Conservation (phyloP, 345 rosid species). For the Ricinus communis region DNA sequence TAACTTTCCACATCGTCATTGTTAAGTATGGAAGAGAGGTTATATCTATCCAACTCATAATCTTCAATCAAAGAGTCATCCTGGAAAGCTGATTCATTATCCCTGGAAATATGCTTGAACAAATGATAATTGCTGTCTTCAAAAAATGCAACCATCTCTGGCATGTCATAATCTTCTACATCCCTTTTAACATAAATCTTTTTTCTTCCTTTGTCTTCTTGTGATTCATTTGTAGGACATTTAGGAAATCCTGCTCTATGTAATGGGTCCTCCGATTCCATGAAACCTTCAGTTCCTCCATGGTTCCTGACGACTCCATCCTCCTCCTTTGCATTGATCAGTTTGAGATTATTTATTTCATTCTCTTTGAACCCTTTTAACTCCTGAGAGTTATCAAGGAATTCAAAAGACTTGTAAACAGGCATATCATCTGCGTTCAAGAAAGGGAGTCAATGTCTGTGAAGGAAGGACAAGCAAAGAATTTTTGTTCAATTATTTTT, state of each 20-base stretch:
- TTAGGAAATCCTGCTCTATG: neutral
- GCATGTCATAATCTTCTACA: conserved; percentile 12
- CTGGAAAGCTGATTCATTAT: conserved; percentile 10
- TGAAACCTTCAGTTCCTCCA: neutral
- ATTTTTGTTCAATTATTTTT: no score
- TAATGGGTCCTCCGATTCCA: conserved; percentile 1
- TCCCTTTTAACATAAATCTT: conserved; percentile 1
- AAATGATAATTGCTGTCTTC: conserved; percentile 24
- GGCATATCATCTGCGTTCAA: conserved; percentile 3
- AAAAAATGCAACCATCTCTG: conserved; percentile 36
- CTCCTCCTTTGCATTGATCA: neutral
- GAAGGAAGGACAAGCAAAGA: no score
- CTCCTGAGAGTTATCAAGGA: conserved; percentile 17
- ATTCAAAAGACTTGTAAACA: conserved; percentile 22
- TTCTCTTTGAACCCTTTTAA: conserved; percentile 11
- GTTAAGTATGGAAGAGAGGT: conserved; percentile 3
- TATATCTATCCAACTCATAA: conserved; percentile 8
- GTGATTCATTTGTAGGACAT: conserved; percentile 3
- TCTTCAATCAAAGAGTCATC: conserved; percentile 7
- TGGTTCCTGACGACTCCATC: neutral
- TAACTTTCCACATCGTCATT: conserved; percentile 20
- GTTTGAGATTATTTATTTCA: neutral
- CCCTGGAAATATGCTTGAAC: conserved; percentile 27
- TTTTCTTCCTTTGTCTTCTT: conserved; percentile 11
- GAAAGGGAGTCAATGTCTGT: conserved; percentile 9